These are phyloP conservation scores for Coniella vitis DNA, from an alignment of 2,329 filamentous ascomycete genomes.

Conservation along the genomic window DNA sequence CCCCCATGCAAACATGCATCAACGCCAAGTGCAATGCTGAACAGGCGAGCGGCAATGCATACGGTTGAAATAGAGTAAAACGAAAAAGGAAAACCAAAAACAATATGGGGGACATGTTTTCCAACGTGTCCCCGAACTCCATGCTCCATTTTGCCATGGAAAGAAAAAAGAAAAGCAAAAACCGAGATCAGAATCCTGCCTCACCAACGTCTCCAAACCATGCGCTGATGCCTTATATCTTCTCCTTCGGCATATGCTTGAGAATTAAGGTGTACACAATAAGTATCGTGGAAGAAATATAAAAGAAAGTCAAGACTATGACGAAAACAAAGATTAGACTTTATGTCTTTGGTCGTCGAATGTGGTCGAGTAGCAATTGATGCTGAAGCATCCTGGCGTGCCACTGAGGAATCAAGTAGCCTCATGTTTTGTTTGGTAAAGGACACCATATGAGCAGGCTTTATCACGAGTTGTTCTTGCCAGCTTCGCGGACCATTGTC, in stretches of 20 bases:
- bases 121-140: no score
- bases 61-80: no score
- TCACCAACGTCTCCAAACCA: slow-evolving; percentile 14
- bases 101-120: no score
- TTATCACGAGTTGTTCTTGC: slow-evolving; percentile 23
- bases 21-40: no score
- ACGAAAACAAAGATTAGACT: background rate
- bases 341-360: background rate
- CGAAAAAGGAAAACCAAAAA: no score
- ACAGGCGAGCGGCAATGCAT: no score
- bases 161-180: background rate
- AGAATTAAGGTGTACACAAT: slow-evolving; percentile 15
- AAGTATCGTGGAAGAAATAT: slow-evolving; percentile 8
- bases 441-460: background rate
- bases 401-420: no score
- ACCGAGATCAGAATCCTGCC: background rate
- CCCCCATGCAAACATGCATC: no score
- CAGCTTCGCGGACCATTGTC: slow-evolving; percentile 31
- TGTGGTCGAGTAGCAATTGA: no score
- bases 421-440: background rate
- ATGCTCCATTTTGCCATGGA: background rate
- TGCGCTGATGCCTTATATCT: background rate
- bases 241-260: background rate
- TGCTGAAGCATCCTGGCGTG: no score
- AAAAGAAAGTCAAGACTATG: background rate